These are phyloP conservation scores for Daldinia sp. DNA, from an alignment of 2,329 filamentous ascomycete genomes.

Conservation along the genomic window DNA sequence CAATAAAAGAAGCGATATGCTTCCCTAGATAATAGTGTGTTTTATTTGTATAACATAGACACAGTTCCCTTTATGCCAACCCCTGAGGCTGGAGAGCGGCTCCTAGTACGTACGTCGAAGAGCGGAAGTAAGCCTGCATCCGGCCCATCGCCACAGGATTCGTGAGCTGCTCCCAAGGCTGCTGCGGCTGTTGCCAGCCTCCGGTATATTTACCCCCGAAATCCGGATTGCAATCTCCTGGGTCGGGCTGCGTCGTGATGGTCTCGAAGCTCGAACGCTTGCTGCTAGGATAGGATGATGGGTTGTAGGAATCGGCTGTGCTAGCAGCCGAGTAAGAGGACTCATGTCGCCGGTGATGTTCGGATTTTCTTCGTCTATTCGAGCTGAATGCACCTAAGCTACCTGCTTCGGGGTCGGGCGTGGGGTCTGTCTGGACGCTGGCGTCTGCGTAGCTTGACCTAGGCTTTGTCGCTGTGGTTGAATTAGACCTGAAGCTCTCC, in stretches of 20 bases:
- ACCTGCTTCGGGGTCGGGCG: conserved; percentile 15
- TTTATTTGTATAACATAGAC: not conserved
- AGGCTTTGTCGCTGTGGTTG: conserved; percentile 6
- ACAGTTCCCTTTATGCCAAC: conserved; percentile 26
- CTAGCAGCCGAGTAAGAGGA: conserved; percentile 24
- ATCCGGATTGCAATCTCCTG: conserved; percentile 21
- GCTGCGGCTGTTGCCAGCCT: conserved; percentile 14
- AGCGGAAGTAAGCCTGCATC: conserved; percentile 52
- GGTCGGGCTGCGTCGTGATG: conserved; percentile 43
- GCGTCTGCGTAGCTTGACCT: conserved; percentile 46
- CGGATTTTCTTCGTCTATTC: conserved; percentile 8
- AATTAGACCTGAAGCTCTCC: not conserved
- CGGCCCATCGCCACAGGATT: conserved; percentile 51
- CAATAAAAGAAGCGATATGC: not conserved
- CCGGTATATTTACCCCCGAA: conserved; percentile 7
- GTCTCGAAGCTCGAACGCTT: conserved; percentile 48
- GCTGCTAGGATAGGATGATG: conserved; percentile 41
- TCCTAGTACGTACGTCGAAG: conserved; percentile 46
- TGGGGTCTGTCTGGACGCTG: conserved; percentile 48
- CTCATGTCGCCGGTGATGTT: conserved; percentile 33
- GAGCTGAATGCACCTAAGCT: conserved; percentile 8
- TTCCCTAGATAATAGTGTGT: not conserved
- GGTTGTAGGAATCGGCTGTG: conserved; percentile 30
- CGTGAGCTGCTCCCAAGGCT: conserved; percentile 18
- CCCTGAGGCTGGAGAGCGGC: conserved; percentile 44